phyloP scores from a whole-genome alignment of 179 eudicot genomes.

The Camellia oleifera region DNA sequence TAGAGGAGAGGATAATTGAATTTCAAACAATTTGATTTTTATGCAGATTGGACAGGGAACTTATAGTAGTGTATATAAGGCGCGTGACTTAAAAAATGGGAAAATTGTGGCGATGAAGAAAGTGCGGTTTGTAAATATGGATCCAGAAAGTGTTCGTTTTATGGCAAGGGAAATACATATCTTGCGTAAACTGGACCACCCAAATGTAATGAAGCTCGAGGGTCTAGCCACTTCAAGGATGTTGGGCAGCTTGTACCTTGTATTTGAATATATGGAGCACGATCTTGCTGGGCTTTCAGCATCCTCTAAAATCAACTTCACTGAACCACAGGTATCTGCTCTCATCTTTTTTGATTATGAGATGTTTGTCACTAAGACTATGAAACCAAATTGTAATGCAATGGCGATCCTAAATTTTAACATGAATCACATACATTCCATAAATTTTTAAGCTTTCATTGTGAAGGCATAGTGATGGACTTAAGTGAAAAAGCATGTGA shows the following conservation, averaged over 20 bases:
- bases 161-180: slow-evolving; percentile 57
- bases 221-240: slow-evolving; percentile 46
- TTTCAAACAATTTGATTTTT: slow-evolving; percentile 13
- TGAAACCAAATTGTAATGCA: background rate
- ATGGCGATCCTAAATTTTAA: background rate
- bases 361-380: background rate
- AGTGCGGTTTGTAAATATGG: slow-evolving; percentile 58
- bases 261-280: slow-evolving; percentile 65
- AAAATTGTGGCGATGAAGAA: slow-evolving; percentile 55
- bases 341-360: background rate
- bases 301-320: slow-evolving; percentile 45
- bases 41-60: slow-evolving; percentile 65
- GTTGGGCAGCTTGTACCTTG: slow-evolving; percentile 56
- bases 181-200: slow-evolving; percentile 51
- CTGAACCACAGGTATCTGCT: slow-evolving; percentile 47
- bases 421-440: background rate
- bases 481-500: background rate
- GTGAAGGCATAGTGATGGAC: background rate
- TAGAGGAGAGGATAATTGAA: background rate
- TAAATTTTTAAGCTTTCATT: background rate
- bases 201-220: slow-evolving; percentile 59
- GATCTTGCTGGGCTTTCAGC: slow-evolving; percentile 58
- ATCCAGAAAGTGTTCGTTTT: slow-evolving; percentile 64
- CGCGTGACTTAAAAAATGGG: slow-evolving; percentile 49
- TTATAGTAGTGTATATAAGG: slow-evolving; percentile 55